Conservation (phyloP, 2,329 filamentous ascomycete genomes). For the Botrytis fabae region DNA sequence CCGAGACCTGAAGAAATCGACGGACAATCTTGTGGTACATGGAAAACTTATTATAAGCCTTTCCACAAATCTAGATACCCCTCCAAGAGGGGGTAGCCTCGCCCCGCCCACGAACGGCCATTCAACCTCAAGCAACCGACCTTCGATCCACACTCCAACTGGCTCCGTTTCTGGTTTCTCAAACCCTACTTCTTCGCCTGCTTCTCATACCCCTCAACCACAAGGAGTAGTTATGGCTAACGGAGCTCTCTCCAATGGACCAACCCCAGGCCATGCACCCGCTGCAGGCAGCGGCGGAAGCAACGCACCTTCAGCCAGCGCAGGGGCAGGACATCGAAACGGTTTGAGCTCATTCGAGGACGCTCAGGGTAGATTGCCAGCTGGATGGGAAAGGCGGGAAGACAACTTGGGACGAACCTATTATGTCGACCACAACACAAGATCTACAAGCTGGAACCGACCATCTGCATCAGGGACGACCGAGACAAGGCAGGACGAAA, state of each 20-base stretch:
- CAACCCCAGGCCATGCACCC: slow-evolving; percentile 41
- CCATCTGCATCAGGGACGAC: slow-evolving; percentile 78
- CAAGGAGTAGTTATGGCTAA: slow-evolving; percentile 38
- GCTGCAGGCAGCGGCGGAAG: slow-evolving; percentile 40
- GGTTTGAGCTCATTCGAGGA: slow-evolving; percentile 93
- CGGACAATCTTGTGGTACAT: slow-evolving; percentile 95
- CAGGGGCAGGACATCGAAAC: slow-evolving; percentile 39
- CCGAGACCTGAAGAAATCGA: slow-evolving; percentile 94
- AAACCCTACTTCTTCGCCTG: slow-evolving; percentile 39
- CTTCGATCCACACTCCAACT: slow-evolving; percentile 39
- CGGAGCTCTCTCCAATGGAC: slow-evolving; percentile 36
- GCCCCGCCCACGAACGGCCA: slow-evolving; percentile 35
- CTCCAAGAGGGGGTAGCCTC: slow-evolving; percentile 57
- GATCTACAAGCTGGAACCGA: slow-evolving; percentile 94
- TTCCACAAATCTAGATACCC: slow-evolving; percentile 80
- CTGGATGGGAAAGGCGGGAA: slow-evolving; percentile 93
- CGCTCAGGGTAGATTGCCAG: slow-evolving; percentile 85
- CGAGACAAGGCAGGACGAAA: slow-evolving; percentile 72
- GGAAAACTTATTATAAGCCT: slow-evolving; percentile 96
- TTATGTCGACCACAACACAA: slow-evolving; percentile 96
- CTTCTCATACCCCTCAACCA: slow-evolving; percentile 41
- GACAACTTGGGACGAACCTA: slow-evolving; percentile 95
- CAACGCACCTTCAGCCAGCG: slow-evolving; percentile 32
- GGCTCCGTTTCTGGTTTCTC: slow-evolving; percentile 36
- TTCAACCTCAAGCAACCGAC: slow-evolving; percentile 33